Evolutionary conservation across 2,329 filamentous ascomycete genomes (phyloP), one percentile per base, ranked within the genome.

Genomic region (Beauveria bassiana): DNA sequence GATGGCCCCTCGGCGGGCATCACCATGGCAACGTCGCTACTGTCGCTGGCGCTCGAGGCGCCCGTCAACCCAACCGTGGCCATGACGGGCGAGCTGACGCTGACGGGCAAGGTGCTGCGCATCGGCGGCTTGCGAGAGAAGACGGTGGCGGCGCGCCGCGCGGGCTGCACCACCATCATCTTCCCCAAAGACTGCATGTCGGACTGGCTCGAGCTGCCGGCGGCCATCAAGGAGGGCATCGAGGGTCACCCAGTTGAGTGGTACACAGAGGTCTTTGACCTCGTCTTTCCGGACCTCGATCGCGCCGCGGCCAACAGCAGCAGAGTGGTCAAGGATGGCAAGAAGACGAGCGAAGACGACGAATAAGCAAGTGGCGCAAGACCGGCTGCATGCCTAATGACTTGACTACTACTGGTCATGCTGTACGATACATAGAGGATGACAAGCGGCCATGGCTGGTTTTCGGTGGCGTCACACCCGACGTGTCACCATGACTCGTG

Each of bases 201-300:
- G 61, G 95, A 99, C 80, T 99, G 95, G 96, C 79, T 97, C 57
- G 95, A 99, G 76, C 81, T 99, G 68, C 95, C 96, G 60, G 73
- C 99, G 95, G 98, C 98, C 72, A 99, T 99, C 80, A 99, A 98
- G 78, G 85, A 96, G 70, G 93, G 92, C 67, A 90, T 99, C 65
- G 88, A 96, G 75, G 95, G 96, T 70, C 90, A 88, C 67, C 89
- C 95, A 0, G 93, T 93, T 20, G 87, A 84, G 70, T 99, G 95
- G 95, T 99, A 98, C 79, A 83, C 83, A 7, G 92, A 99, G 67
- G 91, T 99, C 56, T 98, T 97, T 73, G 84, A 93, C 65, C 81
- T 96, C 64, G 86, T 98, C 67, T 99, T 99, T 79, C 86, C 90
- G 43, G 80, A 89, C 65, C 75, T 98, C 20, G 90, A 97, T 75